A percentile compares a stretch with the other conserved stretches of the same genome.
phyloP scores from a whole-genome alignment of 257 asterid species.

The Euphrasia confusa region DNA sequence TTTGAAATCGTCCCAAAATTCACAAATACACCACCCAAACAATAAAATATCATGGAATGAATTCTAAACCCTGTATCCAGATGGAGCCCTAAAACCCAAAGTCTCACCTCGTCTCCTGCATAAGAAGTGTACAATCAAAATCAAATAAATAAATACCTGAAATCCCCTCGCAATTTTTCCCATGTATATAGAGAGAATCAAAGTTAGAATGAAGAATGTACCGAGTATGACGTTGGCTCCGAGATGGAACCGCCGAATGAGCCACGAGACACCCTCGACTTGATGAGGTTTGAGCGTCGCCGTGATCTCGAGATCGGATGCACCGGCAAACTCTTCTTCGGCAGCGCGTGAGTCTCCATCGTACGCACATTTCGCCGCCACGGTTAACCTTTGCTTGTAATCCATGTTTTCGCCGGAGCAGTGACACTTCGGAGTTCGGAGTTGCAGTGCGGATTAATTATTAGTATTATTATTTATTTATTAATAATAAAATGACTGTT shows the following conservation, averaged over 20 bases:
- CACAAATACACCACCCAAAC: not conserved
- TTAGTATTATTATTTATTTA: not conserved
- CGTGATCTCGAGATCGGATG: slow-evolving; percentile 44
- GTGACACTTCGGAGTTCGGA: not conserved
- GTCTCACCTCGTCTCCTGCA: slow-evolving; percentile 94
- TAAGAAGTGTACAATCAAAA: slow-evolving; percentile 8
- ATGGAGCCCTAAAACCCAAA: slow-evolving; percentile 3
- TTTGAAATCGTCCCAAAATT: not conserved
- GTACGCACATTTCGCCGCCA: slow-evolving; percentile 71
- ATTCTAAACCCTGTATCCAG: not conserved
- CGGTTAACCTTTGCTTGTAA: slow-evolving; percentile 58
- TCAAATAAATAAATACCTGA: not conserved
- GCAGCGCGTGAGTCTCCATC: slow-evolving; percentile 44
- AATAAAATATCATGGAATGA: not conserved
- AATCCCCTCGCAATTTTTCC: not conserved
- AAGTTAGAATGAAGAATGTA: slow-evolving; percentile 17
- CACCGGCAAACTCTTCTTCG: slow-evolving; percentile 24
- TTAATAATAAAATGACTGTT: no score
- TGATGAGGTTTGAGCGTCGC: slow-evolving; percentile 86
- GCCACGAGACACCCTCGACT: slow-evolving; percentile 84
- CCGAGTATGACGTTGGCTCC: slow-evolving; percentile 96
- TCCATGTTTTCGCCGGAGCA: slow-evolving; percentile 42
- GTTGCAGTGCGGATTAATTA: slow-evolving; percentile 17
- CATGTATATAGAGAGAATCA: not conserved
- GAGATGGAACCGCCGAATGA: slow-evolving; percentile 61